A percentile compares a stretch with the other conserved stretches of the same genome.
Conservation (phyloP, 208 protist species). For the Acanthamoeba rhysodes region DNA sequence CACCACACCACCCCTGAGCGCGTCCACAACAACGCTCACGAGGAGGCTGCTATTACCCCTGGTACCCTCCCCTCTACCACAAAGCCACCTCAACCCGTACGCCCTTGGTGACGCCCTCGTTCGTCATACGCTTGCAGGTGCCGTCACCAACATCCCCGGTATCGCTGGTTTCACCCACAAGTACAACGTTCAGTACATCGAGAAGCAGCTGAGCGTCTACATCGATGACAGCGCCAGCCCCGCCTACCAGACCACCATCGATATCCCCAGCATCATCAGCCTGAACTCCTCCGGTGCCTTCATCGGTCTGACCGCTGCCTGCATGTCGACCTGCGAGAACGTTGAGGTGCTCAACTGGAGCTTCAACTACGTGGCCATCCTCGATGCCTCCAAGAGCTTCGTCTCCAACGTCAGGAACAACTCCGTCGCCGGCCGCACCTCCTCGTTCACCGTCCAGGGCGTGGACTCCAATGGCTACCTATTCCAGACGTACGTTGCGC, state of each 20-base stretch:
- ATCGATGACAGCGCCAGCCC: background rate
- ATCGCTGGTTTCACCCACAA: constrained; percentile 25
- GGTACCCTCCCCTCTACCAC: background rate
- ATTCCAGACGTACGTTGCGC: background rate
- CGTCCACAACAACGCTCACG: constrained; percentile 18
- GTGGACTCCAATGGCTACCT: constrained; percentile 18
- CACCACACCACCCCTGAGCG: background rate
- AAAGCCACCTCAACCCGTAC: background rate
- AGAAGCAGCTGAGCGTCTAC: constrained; percentile 24
- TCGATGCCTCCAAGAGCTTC: constrained; percentile 37
- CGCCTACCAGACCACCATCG: background rate
- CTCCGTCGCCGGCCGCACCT: background rate
- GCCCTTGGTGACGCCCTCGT: background rate
- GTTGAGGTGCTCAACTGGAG: constrained; percentile 43
- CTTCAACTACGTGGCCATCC: constrained; percentile 51
- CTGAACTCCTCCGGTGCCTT: background rate
- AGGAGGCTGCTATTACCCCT: background rate
- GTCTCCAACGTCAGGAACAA: background rate
- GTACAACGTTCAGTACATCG: constrained; percentile 42
- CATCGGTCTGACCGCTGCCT: background rate
- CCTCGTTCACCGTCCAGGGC: constrained; percentile 29
- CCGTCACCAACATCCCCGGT: background rate
- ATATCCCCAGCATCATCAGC: constrained; percentile 6
- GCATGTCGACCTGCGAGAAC: constrained; percentile 2
- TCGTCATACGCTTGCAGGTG: background rate